phyloP scores from a whole-genome alignment of 345 rosid species.

The Bruguiera gymnorhiza region DNA sequence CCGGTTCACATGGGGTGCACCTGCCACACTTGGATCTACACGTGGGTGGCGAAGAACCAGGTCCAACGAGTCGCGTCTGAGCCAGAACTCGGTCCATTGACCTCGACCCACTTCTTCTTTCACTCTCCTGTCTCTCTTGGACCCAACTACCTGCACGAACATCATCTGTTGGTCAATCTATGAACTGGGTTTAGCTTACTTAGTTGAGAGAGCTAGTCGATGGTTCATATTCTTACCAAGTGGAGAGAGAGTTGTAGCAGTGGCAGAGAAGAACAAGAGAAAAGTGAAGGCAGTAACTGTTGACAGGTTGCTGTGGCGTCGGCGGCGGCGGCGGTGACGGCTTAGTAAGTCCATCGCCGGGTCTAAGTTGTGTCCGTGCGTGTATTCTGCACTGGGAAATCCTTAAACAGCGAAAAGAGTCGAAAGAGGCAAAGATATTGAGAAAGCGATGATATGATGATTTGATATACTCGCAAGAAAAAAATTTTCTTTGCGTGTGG shows the following conservation, averaged over 20 bases:
- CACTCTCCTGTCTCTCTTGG: conserved; percentile 31
- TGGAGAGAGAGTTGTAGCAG: conserved; percentile 28
- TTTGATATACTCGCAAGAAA: background rate
- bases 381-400: background rate
- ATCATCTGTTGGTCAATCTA: too few relatives aligned
- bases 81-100: conserved; percentile 21
- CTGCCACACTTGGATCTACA: conserved; percentile 84
- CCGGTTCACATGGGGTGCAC: conserved; percentile 79
- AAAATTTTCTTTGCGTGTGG: background rate
- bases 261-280: conserved; percentile 48
- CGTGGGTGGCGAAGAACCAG: conserved; percentile 74
- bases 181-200: background rate
- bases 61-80: conserved; percentile 54
- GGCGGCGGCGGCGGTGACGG: conserved; percentile 28
- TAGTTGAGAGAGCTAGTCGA: too few relatives aligned
- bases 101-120: conserved; percentile 27
- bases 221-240: conserved; percentile 27
- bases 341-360: conserved; percentile 48
- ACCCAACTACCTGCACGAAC: conserved; percentile 27
- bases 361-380: conserved; percentile 12
- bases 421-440: background rate
- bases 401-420: background rate
- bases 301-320: conserved; percentile 2
- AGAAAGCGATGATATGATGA: background rate
- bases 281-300: conserved; percentile 47